phyloP scores from a whole-genome alignment of 2,329 filamentous ascomycete genomes.

The Curvularia sp. region DNA sequence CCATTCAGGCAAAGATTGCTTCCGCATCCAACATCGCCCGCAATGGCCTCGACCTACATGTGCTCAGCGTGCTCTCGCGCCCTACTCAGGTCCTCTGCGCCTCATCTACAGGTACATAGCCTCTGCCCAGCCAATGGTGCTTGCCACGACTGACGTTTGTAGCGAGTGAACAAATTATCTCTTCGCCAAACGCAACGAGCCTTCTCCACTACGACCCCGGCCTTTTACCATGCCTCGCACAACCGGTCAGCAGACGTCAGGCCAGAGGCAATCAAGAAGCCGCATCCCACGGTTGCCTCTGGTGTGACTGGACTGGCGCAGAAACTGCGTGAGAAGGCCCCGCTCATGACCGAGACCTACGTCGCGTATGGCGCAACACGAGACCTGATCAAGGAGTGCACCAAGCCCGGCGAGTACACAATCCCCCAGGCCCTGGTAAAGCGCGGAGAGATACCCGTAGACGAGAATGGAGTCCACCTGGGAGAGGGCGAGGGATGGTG shows the following conservation, averaged over 20 bases:
- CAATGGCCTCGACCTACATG: slow-evolving; percentile 49
- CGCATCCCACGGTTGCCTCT: slow-evolving; percentile 20
- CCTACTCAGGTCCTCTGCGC: slow-evolving; percentile 26
- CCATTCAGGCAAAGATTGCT: slow-evolving; percentile 7
- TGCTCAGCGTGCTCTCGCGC: slow-evolving; percentile 47
- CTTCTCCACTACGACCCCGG: slow-evolving; percentile 34
- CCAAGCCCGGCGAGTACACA: slow-evolving; percentile 74
- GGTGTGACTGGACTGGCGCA: slow-evolving; percentile 35
- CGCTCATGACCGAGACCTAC: slow-evolving; percentile 66
- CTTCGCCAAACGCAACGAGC: slow-evolving; percentile 30
- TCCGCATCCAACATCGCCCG: slow-evolving; percentile 15
- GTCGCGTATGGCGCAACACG: slow-evolving; percentile 81
- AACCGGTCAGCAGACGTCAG: slow-evolving; percentile 24
- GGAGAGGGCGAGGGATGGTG: slow-evolving; percentile 78
- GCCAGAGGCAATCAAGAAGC: slow-evolving; percentile 29
- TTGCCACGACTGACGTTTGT: slow-evolving; percentile 23
- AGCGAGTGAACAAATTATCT: slow-evolving; percentile 32
- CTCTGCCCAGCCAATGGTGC: not conserved
- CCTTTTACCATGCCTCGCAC: slow-evolving; percentile 34
- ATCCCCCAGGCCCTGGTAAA: slow-evolving; percentile 73
- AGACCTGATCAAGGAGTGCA: slow-evolving; percentile 77
- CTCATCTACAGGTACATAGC: slow-evolving; percentile 30
- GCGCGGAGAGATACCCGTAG: slow-evolving; percentile 71
- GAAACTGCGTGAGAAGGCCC: slow-evolving; percentile 43
- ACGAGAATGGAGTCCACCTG: slow-evolving; percentile 81